Conservation (phyloP, 352 stramenopile genomes). For the Phytophthora cryptogea region DNA sequence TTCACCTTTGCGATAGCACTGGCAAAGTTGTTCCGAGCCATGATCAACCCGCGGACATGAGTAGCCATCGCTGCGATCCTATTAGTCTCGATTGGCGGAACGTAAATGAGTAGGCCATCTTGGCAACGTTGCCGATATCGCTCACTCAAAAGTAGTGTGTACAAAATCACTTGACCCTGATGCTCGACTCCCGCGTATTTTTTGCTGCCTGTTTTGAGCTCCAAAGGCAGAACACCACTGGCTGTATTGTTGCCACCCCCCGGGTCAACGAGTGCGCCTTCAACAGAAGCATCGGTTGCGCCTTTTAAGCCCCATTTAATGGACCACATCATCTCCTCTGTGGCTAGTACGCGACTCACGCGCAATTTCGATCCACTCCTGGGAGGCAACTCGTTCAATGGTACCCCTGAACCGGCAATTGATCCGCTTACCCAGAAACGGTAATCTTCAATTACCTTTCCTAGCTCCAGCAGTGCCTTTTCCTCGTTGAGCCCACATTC, state of each 20-base stretch:
- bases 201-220: slow-evolving; percentile 91
- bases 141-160: slow-evolving; percentile 83
- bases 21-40: slow-evolving; percentile 72
- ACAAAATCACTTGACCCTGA: slow-evolving; percentile 89
- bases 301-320: slow-evolving; percentile 86
- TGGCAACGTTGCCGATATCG: slow-evolving; percentile 68
- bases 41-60: slow-evolving; percentile 70
- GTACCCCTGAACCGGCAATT: slow-evolving; percentile 27
- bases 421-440: slow-evolving; percentile 50
- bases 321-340: slow-evolving; percentile 88
- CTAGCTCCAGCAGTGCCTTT: slow-evolving; percentile 56
- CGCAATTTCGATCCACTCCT: slow-evolving; percentile 33
- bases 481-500: slow-evolving; percentile 71
- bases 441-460: slow-evolving; percentile 61
- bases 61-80: slow-evolving; percentile 57
- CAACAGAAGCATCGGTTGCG: slow-evolving; percentile 72
- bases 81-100: slow-evolving; percentile 71
- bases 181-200: slow-evolving; percentile 57
- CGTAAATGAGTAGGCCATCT: slow-evolving; percentile 76
- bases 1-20: slow-evolving; percentile 65
- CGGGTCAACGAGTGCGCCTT: slow-evolving; percentile 38
- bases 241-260: slow-evolving; percentile 1
- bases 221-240: slow-evolving; percentile 61
- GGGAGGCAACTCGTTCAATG: slow-evolving; percentile 44
- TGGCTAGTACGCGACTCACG: slow-evolving; percentile 60